A percentile compares a stretch with the other conserved stretches of the same genome.
phyloP scores from a whole-genome alignment of 805 yeast genomes.

The Candida coquimbonensis region DNA sequence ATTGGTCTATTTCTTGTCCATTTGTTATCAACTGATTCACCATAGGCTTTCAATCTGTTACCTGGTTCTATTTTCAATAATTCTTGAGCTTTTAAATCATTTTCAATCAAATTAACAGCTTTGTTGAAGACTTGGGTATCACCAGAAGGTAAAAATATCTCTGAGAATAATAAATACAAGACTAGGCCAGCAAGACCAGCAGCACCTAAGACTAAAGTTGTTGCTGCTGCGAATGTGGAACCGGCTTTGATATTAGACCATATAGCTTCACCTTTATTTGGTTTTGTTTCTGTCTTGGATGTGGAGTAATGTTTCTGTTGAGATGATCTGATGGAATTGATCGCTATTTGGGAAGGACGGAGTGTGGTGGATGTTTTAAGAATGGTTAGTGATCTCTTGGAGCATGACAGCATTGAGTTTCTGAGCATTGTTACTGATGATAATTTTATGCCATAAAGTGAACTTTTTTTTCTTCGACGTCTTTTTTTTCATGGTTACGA shows the following conservation, averaged over 20 bases:
- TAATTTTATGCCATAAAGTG: not conserved
- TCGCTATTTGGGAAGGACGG: not conserved
- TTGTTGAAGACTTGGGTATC: conserved; percentile 87
- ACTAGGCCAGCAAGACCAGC: conserved; percentile 61
- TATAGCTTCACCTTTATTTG: conserved; percentile 21
- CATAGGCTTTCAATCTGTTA: conserved; percentile 73
- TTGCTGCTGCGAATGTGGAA: conserved; percentile 54
- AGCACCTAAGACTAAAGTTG: conserved; percentile 60
- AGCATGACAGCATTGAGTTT: not conserved
- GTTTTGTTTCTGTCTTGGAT: not conserved
- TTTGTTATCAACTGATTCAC: conserved; percentile 60
- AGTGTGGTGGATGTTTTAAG: not conserved
- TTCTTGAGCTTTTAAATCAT: conserved; percentile 52
- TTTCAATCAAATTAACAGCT: conserved; percentile 71
- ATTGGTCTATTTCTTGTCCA: conserved; percentile 90
- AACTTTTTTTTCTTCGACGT: not conserved
- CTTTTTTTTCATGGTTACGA: not conserved
- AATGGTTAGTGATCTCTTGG: not conserved
- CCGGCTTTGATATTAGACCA: conserved; percentile 46
- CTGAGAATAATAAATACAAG: conserved; percentile 69
- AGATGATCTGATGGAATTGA: not conserved
- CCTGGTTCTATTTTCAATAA: conserved; percentile 41
- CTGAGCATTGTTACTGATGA: not conserved
- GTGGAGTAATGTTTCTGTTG: not conserved
- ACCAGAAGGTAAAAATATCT: conserved; percentile 81